Conservation (phyloP, 2,329 filamentous ascomycete species). For the Trichoderma sp. region DNA sequence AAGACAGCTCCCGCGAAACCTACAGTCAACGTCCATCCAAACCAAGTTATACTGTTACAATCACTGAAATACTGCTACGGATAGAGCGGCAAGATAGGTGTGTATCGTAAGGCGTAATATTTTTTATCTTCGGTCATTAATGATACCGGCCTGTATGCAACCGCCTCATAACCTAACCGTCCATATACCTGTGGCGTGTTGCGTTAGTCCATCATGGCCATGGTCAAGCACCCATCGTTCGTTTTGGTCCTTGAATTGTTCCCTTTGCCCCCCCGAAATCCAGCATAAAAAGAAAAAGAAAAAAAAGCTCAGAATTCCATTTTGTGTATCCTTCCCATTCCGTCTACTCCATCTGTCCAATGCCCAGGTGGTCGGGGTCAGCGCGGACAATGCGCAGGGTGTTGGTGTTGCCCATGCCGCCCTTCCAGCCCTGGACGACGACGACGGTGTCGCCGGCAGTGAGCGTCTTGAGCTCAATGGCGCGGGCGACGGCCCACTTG, state of each 20-base stretch:
- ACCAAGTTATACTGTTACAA: too few relatives aligned
- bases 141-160: constrained; percentile 19
- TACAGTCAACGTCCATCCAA: too few relatives aligned
- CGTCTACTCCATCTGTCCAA: constrained; percentile 47
- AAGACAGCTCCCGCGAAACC: too few relatives aligned
- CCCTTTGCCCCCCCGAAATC: background rate
- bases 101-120: background rate
- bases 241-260: constrained; percentile 17
- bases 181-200: constrained; percentile 4
- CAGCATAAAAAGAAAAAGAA: background rate
- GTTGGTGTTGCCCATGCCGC: constrained; percentile 90
- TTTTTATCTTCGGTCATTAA: constrained; percentile 24
- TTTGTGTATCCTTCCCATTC: constrained; percentile 15
- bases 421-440: constrained; percentile 88
- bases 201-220: constrained; percentile 18
- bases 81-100: background rate
- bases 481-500: constrained; percentile 92
- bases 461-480: constrained; percentile 78
- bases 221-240: constrained; percentile 32
- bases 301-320: constrained; percentile 25
- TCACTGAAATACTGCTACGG: too few relatives aligned
- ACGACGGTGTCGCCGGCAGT: constrained; percentile 73
- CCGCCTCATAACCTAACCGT: constrained; percentile 6
- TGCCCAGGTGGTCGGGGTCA: constrained; percentile 60
- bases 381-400: constrained; percentile 68